These are phyloP conservation scores for Emergomyces pasteurianus DNA, from an alignment of 2,329 filamentous ascomycete genomes.

Conservation along the genomic window DNA sequence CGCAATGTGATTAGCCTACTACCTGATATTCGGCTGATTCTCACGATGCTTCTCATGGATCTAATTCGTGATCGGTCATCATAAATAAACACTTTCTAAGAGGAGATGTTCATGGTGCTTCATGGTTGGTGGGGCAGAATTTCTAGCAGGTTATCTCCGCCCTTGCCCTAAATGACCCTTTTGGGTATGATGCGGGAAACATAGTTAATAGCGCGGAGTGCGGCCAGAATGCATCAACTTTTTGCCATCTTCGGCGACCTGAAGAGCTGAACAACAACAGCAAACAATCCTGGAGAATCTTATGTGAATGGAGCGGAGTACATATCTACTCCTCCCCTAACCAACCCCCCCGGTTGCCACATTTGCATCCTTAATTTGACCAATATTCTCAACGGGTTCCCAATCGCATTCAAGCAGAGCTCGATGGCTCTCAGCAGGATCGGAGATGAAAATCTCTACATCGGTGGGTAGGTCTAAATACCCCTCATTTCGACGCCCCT, in stretches of 20 bases:
- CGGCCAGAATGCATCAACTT: neutral
- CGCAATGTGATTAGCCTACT: neutral
- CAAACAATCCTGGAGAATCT: neutral
- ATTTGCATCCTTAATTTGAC: neutral
- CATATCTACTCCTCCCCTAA: too few species aligned
- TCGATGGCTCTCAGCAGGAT: conserved; percentile 48
- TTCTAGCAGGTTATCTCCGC: neutral
- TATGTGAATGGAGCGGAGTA: neutral
- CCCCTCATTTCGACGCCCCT: neutral
- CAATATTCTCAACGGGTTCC: neutral
- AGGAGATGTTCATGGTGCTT: neutral
- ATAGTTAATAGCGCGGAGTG: too few species aligned
- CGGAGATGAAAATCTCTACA: conserved; percentile 59
- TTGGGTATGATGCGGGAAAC: neutral
- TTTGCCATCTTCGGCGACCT: neutral
- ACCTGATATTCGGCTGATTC: neutral
- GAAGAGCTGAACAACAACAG: neutral
- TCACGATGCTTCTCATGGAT: neutral
- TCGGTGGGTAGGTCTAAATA: conserved; percentile 53
- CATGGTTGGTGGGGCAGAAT: neutral
- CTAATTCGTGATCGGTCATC: neutral
- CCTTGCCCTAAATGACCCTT: neutral
- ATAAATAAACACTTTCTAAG: neutral
- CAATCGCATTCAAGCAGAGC: neutral
- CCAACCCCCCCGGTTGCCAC: neutral